Evolutionary conservation across 495 filamentous ascomycete species (phyloP).

Genomic region (Cercophora samala): DNA sequence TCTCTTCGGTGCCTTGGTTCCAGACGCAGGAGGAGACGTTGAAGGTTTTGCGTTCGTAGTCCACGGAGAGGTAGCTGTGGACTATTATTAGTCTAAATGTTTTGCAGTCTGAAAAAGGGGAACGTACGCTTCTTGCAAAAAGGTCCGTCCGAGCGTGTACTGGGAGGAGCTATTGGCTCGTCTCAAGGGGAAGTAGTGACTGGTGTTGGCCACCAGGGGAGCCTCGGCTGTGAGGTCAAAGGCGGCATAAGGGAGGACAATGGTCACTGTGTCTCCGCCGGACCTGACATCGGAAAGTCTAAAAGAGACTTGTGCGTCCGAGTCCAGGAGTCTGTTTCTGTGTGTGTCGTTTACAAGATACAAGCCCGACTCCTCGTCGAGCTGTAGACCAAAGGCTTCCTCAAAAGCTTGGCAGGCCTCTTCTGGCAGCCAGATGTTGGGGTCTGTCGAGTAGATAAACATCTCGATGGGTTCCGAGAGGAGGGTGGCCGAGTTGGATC

Average conservation of each 20-base stretch:
- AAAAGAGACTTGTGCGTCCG: constrained; percentile 52
- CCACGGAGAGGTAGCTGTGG: constrained; percentile 43
- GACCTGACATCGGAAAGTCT: constrained; percentile 41
- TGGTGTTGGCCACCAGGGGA: constrained; percentile 37
- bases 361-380: constrained; percentile 41
- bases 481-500: constrained; percentile 30
- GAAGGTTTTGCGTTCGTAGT: constrained; percentile 48
- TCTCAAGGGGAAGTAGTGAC: constrained; percentile 53
- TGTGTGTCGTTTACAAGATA: constrained; percentile 51
- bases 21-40: constrained; percentile 44
- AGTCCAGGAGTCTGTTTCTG: constrained; percentile 41
- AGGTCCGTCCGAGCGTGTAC: constrained; percentile 54
- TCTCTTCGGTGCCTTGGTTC: constrained; percentile 31
- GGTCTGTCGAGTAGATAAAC: constrained; percentile 53
- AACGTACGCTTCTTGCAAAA: constrained; percentile 53
- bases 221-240: constrained; percentile 49
- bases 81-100: not conserved
- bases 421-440: constrained; percentile 55
- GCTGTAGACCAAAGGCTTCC: constrained; percentile 47
- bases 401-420: constrained; percentile 54
- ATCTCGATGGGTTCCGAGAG: constrained; percentile 37
- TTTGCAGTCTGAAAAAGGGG: not conserved
- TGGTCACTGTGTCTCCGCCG: constrained; percentile 43
- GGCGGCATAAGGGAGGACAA: constrained; percentile 51
- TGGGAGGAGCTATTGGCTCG: constrained; percentile 48